phyloP scores from a whole-genome alignment of 108 stramenopile species.

The Cyclotella kingstonii region DNA sequence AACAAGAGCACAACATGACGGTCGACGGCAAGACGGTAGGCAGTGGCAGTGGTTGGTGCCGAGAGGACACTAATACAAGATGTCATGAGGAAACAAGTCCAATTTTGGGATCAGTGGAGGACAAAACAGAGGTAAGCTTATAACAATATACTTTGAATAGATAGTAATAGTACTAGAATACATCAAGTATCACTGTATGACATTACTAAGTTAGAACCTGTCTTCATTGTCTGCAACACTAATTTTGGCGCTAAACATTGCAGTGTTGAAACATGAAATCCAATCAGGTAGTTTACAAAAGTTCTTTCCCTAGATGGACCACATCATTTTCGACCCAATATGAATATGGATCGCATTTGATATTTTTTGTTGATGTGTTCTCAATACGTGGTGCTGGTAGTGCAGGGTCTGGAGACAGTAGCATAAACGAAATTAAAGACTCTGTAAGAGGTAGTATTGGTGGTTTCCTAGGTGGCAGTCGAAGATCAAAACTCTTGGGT shows the following conservation, averaged over 20 bases:
- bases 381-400: background rate
- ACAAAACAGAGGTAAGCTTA: constrained; percentile 8
- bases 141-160: background rate
- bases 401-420: background rate
- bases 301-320: constrained; percentile 23
- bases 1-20: background rate
- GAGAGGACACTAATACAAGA: background rate
- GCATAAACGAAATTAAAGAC: background rate
- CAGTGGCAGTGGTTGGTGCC: background rate
- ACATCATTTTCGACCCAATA: constrained; percentile 12
- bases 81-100: background rate
- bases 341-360: constrained; percentile 27
- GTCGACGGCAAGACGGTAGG: background rate
- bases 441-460: background rate
- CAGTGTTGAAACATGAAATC: background rate
- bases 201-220: background rate
- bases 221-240: background rate
- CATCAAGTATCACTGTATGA: background rate
- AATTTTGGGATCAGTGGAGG: background rate
- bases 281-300: constrained; percentile 19
- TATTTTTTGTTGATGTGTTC: constrained; percentile 29
- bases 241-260: background rate
- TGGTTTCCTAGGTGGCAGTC: background rate
- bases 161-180: background rate
- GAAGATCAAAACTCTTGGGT: constrained; percentile 7